These are phyloP conservation scores for Termitomyces sp. DNA, from an alignment of 768 basidiomycete species.

Conservation along the genomic window DNA sequence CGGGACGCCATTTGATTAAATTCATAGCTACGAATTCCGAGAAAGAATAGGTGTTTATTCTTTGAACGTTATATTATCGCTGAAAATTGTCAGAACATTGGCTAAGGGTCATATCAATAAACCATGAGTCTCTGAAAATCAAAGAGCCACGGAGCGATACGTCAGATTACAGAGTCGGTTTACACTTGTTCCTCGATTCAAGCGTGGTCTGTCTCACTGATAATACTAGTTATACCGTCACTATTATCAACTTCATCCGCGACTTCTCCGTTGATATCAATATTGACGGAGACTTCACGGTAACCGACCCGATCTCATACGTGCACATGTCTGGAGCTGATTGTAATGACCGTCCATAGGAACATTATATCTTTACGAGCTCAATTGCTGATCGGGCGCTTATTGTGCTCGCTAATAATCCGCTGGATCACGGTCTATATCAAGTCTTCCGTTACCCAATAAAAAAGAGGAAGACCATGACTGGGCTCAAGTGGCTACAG, in stretches of 20 bases:
- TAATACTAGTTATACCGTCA: background rate
- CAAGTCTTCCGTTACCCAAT: background rate
- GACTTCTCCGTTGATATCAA: background rate
- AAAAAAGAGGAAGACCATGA: background rate
- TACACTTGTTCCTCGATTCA: conserved; percentile 1
- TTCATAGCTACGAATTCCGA: no score
- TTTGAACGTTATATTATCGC: no score
- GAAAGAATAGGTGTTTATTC: no score
- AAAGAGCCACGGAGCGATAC: background rate
- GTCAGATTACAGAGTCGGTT: background rate
- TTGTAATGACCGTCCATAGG: background rate
- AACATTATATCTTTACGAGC: background rate
- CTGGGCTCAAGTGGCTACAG: no score
- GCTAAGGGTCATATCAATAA: background rate
- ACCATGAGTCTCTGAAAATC: background rate
- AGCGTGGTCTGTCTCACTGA: background rate
- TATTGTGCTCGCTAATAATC: background rate
- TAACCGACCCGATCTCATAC: background rate
- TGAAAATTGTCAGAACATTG: background rate
- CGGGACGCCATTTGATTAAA: no score
- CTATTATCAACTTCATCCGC: background rate
- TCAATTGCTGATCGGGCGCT: background rate
- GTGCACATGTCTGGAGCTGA: background rate
- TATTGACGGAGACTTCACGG: background rate
- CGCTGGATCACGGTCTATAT: no score